phyloP scores from a whole-genome alignment of 163 green algal genomes.

The Chlorella variabilis region DNA sequence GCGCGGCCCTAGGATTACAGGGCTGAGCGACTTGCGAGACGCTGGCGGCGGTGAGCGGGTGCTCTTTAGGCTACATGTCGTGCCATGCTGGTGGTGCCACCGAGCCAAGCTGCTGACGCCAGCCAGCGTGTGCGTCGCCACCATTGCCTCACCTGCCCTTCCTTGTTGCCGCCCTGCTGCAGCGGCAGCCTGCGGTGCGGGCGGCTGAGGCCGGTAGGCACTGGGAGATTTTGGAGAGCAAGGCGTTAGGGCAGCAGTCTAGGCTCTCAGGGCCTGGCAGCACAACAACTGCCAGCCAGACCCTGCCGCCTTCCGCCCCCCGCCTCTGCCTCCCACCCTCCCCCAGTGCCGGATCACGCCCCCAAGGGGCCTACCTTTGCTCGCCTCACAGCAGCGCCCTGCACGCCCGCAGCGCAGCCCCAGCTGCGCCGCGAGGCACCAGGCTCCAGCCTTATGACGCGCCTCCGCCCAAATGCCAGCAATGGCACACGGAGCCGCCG shows the following conservation, averaged over 20 bases:
- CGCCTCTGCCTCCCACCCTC: background rate
- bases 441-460: constrained; percentile 24
- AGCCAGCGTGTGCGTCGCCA: too few relatives aligned
- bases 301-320: too few relatives aligned
- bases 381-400: background rate
- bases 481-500: constrained; percentile 3
- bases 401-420: background rate
- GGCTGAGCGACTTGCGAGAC: constrained; percentile 48
- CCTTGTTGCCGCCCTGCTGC: background rate
- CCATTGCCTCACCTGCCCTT: too few relatives aligned
- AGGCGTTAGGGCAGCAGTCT: too few relatives aligned
- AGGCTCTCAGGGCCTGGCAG: background rate
- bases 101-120: too few relatives aligned
- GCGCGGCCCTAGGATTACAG: constrained; percentile 46
- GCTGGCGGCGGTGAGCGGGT: constrained; percentile 37
- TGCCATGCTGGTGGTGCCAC: too few relatives aligned
- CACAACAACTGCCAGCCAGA: too few relatives aligned
- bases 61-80: too few relatives aligned
- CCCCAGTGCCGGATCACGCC: constrained; percentile 13
- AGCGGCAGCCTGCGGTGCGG: constrained; percentile 46
- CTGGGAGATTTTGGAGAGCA: constrained; percentile 3
- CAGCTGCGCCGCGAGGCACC: background rate
- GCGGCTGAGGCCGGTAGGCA: constrained; percentile 58
- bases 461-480: constrained; percentile 6
- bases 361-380: background rate